Evolutionary conservation across 495 filamentous ascomycete genomes (phyloP).

Genomic region (Aspergillus haitiensis): DNA sequence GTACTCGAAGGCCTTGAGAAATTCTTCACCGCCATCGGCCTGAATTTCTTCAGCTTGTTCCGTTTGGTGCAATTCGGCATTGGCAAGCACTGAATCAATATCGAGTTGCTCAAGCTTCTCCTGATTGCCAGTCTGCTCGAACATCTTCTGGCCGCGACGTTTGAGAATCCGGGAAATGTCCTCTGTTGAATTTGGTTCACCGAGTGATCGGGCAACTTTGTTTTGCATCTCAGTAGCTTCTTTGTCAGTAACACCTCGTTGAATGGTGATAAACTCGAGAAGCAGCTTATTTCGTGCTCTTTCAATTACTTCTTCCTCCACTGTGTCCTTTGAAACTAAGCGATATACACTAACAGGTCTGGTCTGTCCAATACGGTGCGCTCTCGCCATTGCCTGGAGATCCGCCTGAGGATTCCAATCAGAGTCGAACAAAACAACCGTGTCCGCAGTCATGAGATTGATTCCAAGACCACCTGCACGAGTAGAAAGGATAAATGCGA

Average conservation of each 20-base stretch:
- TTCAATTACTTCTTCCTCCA: constrained; percentile 96
- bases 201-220: constrained; percentile 57
- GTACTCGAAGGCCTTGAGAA: constrained; percentile 83
- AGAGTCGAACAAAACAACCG: constrained; percentile 96
- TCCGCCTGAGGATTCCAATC: constrained; percentile 99
- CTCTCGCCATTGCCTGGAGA: constrained; percentile 96
- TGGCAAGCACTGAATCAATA: constrained; percentile 93
- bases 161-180: constrained; percentile 93
- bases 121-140: constrained; percentile 94
- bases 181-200: constrained; percentile 81
- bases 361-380: constrained; percentile 96
- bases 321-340: constrained; percentile 93
- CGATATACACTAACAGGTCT: constrained; percentile 93
- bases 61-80: constrained; percentile 92
- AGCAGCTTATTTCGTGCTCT: constrained; percentile 96
- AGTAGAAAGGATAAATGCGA: constrained; percentile 94
- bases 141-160: constrained; percentile 92
- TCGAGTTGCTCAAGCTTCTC: constrained; percentile 96
- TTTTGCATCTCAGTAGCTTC: constrained; percentile 71
- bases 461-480: constrained; percentile 95
- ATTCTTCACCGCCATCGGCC: constrained; percentile 89
- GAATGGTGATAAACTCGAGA: constrained; percentile 97
- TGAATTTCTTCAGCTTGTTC: constrained; percentile 87
- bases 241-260: constrained; percentile 91
- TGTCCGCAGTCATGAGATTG: constrained; percentile 98